Conservation (phyloP, 495 filamentous ascomycete genomes). For the Margaritispora aquatica region DNA sequence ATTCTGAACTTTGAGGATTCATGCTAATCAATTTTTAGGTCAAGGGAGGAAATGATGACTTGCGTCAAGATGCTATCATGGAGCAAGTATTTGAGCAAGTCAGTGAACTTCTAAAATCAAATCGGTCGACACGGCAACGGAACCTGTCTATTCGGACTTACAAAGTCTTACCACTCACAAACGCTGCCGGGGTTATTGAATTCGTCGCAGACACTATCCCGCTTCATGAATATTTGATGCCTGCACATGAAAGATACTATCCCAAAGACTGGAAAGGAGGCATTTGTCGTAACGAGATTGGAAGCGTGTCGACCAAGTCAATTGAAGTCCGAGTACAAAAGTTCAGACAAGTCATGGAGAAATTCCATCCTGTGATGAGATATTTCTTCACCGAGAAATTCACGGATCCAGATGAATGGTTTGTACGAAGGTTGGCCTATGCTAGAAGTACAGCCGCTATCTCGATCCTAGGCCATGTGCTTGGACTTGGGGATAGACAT, state of each 20-base stretch:
- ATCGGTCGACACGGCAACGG: conserved; percentile 79
- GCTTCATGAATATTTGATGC: conserved; percentile 82
- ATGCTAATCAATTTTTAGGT: conserved; percentile 42
- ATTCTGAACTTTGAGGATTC: background rate
- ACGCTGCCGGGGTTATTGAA: conserved; percentile 87
- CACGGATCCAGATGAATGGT: conserved; percentile 93
- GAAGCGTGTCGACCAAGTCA: conserved; percentile 58
- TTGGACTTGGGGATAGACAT: conserved; percentile 94
- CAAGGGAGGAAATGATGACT: conserved; percentile 90
- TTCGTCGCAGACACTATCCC: conserved; percentile 92
- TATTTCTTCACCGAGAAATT: conserved; percentile 98
- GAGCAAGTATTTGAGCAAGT: conserved; percentile 98
- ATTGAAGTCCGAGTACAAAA: conserved; percentile 63
- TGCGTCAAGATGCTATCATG: conserved; percentile 99
- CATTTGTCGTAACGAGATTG: conserved; percentile 71
- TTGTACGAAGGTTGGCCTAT: conserved; percentile 77
- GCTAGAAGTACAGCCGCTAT: conserved; percentile 89
- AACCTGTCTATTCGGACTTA: conserved; percentile 89
- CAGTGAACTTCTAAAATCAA: conserved; percentile 76
- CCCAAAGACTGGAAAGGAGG: conserved; percentile 75
- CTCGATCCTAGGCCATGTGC: conserved; percentile 87
- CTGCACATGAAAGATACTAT: conserved; percentile 80
- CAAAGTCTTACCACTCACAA: conserved; percentile 85
- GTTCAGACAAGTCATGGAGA: conserved; percentile 67
- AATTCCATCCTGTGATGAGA: conserved; percentile 88